These are phyloP conservation scores for Penicillium glabrum DNA, from an alignment of 2,329 filamentous ascomycete species.

Conservation along the genomic window DNA sequence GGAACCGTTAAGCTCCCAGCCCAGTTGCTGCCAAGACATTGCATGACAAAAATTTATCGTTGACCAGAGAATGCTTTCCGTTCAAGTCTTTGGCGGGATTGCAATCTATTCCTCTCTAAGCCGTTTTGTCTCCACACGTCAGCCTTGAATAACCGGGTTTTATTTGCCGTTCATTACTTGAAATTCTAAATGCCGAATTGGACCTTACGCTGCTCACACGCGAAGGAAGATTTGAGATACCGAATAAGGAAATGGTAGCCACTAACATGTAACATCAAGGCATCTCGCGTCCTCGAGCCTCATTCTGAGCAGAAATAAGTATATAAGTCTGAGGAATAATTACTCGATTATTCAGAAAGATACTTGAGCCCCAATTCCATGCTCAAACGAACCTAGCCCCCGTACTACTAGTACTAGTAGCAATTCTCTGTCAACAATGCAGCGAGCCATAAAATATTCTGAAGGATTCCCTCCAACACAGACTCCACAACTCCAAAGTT, in stretches of 20 bases:
- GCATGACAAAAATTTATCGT: neutral
- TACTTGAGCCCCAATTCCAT: too few species aligned
- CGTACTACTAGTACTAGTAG: too few species aligned
- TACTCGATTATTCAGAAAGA: neutral
- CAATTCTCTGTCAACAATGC: too few species aligned
- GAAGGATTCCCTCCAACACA: neutral
- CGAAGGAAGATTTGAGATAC: neutral
- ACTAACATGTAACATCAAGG: neutral
- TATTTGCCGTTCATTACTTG: neutral
- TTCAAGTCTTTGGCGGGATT: neutral
- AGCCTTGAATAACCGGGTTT: neutral
- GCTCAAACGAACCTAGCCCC: too few species aligned
- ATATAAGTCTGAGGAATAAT: too few species aligned
- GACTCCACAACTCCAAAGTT: neutral
- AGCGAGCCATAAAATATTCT: too few species aligned
- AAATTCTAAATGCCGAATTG: neutral
- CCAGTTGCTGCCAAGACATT: neutral
- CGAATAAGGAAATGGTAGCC: neutral
- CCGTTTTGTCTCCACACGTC: neutral
- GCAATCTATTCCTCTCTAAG: neutral
- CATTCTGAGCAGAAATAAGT: too few species aligned
- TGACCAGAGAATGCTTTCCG: neutral
- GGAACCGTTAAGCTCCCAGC: neutral
- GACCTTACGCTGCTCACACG: neutral
- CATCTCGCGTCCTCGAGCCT: too few species aligned